phyloP scores from a whole-genome alignment of 78 protist species.

The Tieghemostelium lacteum region DNA sequence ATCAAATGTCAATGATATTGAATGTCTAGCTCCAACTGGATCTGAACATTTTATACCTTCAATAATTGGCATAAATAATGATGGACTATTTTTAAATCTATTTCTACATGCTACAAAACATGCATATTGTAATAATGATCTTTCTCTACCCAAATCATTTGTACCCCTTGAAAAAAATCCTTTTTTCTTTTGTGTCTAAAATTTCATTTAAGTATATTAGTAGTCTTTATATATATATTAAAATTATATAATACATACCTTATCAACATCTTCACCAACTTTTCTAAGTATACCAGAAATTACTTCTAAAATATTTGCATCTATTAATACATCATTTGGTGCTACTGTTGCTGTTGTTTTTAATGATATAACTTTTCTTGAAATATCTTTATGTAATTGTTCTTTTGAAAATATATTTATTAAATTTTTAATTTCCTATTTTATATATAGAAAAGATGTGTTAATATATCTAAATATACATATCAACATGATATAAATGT shows the following conservation, averaged over 20 bases:
- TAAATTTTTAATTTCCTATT: conserved; percentile 70
- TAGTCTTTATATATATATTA: neutral
- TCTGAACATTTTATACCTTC: conserved; percentile 76
- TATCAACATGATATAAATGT: neutral
- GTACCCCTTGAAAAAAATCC: conserved; percentile 62
- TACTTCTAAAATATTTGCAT: conserved; percentile 66
- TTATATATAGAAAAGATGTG: neutral
- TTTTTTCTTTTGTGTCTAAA: conserved; percentile 38
- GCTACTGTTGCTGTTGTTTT: conserved; percentile 69
- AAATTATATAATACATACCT: neutral
- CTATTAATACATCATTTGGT: conserved; percentile 62
- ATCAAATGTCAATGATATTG: conserved; percentile 33
- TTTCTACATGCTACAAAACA: conserved; percentile 79
- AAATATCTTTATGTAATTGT: conserved; percentile 63
- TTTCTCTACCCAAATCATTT: conserved; percentile 64
- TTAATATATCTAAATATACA: neutral
- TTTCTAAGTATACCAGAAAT: conserved; percentile 73
- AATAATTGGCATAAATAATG: conserved; percentile 70
- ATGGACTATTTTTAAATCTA: conserved; percentile 75
- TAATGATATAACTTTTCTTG: conserved; percentile 72
- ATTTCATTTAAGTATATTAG: neutral
- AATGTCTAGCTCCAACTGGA: conserved; percentile 80
- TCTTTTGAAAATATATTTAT: conserved; percentile 56
- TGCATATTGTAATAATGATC: conserved; percentile 68
- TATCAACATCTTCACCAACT: conserved; percentile 72